Evolutionary conservation across 345 rosid species (phyloP).

Genomic region (Eutrema japonicum): DNA sequence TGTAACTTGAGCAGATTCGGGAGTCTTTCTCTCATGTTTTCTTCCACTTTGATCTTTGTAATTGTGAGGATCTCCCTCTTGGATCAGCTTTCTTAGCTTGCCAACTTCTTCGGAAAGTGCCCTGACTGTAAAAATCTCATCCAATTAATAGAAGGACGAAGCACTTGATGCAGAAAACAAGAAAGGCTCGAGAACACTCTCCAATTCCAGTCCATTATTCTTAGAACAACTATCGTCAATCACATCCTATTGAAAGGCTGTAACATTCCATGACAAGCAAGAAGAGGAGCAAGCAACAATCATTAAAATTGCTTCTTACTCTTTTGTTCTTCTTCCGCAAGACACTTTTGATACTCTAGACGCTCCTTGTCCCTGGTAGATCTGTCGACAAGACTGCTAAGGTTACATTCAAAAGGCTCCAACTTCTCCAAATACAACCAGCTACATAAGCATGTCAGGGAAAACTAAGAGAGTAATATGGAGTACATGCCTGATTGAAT

Average conservation of each 20-base stretch:
- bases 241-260: neutral
- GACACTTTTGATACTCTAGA: conserved; percentile 61
- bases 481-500: conserved; percentile 56
- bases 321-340: conserved; percentile 71
- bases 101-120: conserved; percentile 68
- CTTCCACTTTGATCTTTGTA: conserved; percentile 37
- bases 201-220: conserved; percentile 16
- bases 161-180: conserved; percentile 1
- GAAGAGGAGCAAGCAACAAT: conserved; percentile 24
- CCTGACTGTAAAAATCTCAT: conserved; percentile 55
- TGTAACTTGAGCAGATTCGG: conserved; percentile 49
- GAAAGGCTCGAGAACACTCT: neutral
- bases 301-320: conserved; percentile 53
- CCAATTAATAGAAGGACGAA: conserved; percentile 25
- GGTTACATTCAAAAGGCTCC: conserved; percentile 9
- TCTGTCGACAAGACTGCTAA: conserved; percentile 45
- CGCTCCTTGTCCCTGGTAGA: conserved; percentile 54
- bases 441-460: neutral
- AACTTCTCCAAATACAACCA: conserved; percentile 18
- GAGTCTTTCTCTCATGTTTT: conserved; percentile 33
- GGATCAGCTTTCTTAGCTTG: conserved; percentile 57
- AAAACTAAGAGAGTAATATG: neutral
- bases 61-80: conserved; percentile 40
- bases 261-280: conserved; percentile 4
- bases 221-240: neutral